Evolutionary conservation across 2,329 filamentous ascomycete genomes (phyloP).

Genomic region (Colletotrichum agaves): DNA sequence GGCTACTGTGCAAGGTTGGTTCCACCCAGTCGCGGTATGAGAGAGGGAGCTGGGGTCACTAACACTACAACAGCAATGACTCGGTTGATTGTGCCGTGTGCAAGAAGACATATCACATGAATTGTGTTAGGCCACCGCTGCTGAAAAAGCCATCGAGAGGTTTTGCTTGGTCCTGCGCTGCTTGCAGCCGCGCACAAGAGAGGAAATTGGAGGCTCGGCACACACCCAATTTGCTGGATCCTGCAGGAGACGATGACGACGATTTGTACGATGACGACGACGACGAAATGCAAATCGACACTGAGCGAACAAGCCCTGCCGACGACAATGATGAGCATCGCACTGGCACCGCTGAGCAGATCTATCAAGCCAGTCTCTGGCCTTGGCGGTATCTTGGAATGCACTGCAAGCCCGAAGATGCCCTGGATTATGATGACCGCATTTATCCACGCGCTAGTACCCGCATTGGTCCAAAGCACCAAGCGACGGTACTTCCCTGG

Average conservation of each 20-base stretch:
- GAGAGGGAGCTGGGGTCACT: constrained; percentile 19
- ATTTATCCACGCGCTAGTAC: constrained; percentile 97
- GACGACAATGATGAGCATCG: constrained; percentile 66
- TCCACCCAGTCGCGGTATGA: constrained; percentile 29
- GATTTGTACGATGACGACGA: constrained; percentile 77
- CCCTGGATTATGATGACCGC: constrained; percentile 94
- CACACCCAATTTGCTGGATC: constrained; percentile 79
- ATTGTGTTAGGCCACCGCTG: constrained; percentile 90
- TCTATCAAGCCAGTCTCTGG: constrained; percentile 94
- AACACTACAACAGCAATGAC: constrained; percentile 71
- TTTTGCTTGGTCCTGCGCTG: constrained; percentile 97
- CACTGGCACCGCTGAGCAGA: constrained; percentile 82
- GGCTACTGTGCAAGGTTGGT: constrained; percentile 89
- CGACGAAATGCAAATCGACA: constrained; percentile 67
- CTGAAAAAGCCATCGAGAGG: constrained; percentile 96
- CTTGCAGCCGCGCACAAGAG: constrained; percentile 96
- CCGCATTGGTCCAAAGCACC: constrained; percentile 88
- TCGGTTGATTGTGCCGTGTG: constrained; percentile 98
- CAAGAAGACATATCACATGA: constrained; percentile 97
- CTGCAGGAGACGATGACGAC: constrained; percentile 74
- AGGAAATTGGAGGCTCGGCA: constrained; percentile 90
- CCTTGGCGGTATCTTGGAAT: constrained; percentile 95
- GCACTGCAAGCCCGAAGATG: constrained; percentile 95
- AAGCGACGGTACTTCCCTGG: constrained; percentile 88
- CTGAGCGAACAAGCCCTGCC: constrained; percentile 72